A percentile compares a stretch with the other conserved stretches of the same genome.
Conservation (phyloP, 75 land plant species). For the Pinus taeda region DNA sequence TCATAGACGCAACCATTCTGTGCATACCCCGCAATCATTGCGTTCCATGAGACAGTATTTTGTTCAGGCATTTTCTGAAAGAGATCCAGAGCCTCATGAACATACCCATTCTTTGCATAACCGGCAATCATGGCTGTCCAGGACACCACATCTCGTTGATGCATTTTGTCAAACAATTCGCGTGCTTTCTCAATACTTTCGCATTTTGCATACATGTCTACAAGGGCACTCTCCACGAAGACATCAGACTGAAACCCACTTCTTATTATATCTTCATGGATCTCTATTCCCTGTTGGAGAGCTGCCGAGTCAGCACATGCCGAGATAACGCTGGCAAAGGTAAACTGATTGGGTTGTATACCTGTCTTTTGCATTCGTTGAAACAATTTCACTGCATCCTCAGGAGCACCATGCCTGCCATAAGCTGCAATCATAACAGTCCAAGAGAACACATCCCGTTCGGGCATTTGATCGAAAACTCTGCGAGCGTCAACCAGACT, state of each 20-base stretch:
- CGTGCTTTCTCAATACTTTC: constrained; percentile 33
- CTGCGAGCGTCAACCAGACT: constrained; percentile 19
- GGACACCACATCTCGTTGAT: constrained; percentile 38
- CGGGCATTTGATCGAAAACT: constrained; percentile 20
- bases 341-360: constrained; percentile 16
- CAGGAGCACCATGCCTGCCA: neutral
- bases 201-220: constrained; percentile 22
- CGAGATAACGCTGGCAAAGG: constrained; percentile 19
- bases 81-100: constrained; percentile 38
- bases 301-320: constrained; percentile 12
- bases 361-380: constrained; percentile 17
- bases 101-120: constrained; percentile 48
- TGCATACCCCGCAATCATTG: constrained; percentile 30
- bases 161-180: constrained; percentile 43
- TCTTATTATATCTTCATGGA: constrained; percentile 13
- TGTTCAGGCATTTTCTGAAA: constrained; percentile 42
- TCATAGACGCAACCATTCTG: constrained; percentile 16
- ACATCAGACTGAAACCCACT: constrained; percentile 12
- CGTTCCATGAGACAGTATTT: neutral
- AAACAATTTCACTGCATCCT: constrained; percentile 18
- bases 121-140: constrained; percentile 63
- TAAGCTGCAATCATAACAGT: constrained; percentile 26
- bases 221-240: constrained; percentile 14
- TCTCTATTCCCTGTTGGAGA: constrained; percentile 11
- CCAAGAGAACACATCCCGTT: constrained; percentile 19